These are phyloP conservation scores for Hypoxylon sp. DNA, from an alignment of 2,329 filamentous ascomycete genomes.

Conservation along the genomic window DNA sequence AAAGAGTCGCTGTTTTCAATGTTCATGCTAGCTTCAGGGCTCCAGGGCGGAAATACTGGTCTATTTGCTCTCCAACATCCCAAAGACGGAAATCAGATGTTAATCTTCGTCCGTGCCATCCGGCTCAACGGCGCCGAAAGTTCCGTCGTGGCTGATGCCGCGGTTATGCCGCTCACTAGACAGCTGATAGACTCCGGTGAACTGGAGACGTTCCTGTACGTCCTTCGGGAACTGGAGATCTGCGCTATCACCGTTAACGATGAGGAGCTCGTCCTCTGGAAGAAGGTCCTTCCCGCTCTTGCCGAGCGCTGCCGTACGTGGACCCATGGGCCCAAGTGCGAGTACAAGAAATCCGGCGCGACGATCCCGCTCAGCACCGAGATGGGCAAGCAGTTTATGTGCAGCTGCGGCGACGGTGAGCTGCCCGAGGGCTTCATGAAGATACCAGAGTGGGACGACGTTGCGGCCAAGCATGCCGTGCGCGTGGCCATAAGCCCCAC, in stretches of 20 bases:
- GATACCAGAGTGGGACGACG: conserved; percentile 61
- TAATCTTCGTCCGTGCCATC: conserved; percentile 61
- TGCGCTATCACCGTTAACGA: conserved; percentile 61
- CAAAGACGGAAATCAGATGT: conserved; percentile 48
- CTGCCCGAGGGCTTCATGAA: conserved; percentile 59
- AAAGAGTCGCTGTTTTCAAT: conserved; percentile 65
- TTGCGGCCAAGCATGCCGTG: conserved; percentile 61
- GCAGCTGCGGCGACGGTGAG: conserved; percentile 62
- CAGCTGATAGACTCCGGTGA: conserved; percentile 53
- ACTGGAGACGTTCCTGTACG: conserved; percentile 58
- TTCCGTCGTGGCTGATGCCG: conserved; percentile 63
- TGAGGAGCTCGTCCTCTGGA: conserved; percentile 71
- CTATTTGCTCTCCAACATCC: conserved; percentile 61
- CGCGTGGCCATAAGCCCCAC: conserved; percentile 71
- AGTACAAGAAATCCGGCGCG: conserved; percentile 58
- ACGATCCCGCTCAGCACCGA: conserved; percentile 58
- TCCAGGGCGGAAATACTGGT: conserved; percentile 62
- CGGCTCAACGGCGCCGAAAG: conserved; percentile 61
- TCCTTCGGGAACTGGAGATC: conserved; percentile 55
- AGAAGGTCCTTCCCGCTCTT: conserved; percentile 60
- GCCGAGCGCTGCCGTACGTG: conserved; percentile 66
- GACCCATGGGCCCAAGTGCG: conserved; percentile 60
- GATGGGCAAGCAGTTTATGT: conserved; percentile 58
- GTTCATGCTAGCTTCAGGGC: conserved; percentile 62
- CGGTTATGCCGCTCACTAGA: conserved; percentile 61